Conservation (phyloP, 169 alveolate genomes). For the Plasmodium cynomolgi region DNA sequence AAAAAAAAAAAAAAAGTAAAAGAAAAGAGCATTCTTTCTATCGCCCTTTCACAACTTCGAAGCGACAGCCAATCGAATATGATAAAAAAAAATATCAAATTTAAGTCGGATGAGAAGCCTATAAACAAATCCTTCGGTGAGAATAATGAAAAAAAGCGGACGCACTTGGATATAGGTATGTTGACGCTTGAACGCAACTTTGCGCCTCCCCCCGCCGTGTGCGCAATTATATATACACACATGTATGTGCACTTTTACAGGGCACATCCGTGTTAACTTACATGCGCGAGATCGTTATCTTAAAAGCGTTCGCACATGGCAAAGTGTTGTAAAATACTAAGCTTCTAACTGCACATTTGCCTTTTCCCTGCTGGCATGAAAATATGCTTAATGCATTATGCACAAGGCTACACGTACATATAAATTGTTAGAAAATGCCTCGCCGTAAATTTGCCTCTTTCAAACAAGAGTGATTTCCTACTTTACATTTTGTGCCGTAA, state of each 20-base stretch:
- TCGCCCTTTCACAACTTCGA: slow-evolving; percentile 15
- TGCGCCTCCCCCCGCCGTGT: not conserved
- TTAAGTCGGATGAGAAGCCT: slow-evolving; percentile 36
- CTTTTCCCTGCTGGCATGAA: not conserved
- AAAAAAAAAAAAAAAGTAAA: not conserved
- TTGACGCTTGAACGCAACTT: not conserved
- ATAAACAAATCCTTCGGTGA: slow-evolving; percentile 28
- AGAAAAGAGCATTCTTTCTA: not conserved
- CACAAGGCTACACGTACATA: not conserved
- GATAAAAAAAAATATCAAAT: slow-evolving; percentile 47
- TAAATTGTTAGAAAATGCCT: not conserved
- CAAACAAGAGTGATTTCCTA: not conserved
- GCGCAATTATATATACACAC: not conserved
- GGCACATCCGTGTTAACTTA: not conserved
- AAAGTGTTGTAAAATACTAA: not conserved
- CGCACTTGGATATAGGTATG: slow-evolving; percentile 47
- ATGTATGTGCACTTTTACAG: not conserved
- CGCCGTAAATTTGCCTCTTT: not conserved
- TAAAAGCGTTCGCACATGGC: not conserved
- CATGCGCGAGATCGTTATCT: not conserved
- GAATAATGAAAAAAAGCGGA: slow-evolving; percentile 49
- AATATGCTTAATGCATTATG: not conserved
- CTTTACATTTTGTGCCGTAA: not conserved
- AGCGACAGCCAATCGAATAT: slow-evolving; percentile 16
- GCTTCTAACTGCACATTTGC: not conserved